Base-by-base conservation (phyloP, 176 grass and related monocot species). In the Zoysia japonica region DNA sequence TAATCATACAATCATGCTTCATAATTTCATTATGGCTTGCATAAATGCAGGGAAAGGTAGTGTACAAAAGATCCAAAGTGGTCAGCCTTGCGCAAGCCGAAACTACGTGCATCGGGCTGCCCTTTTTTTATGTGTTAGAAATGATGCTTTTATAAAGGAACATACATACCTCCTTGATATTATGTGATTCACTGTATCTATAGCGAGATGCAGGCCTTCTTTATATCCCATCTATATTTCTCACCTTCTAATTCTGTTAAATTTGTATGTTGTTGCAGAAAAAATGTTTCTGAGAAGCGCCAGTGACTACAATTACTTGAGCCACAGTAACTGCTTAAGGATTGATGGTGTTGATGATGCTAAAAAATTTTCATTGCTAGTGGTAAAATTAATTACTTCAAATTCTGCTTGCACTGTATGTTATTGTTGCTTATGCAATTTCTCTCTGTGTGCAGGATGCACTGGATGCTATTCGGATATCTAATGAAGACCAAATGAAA, bases 291-390 rank as follows among this genome's bases (percentile, higher is more conserved):
- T 99, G 74, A 99, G 80, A 86, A 85, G 82, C n/a, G 92, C 84
- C 39, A 78, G 52, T 70, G 80, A 93, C 57, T 99, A 95, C 72
- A 91, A 91, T 70, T 99, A 99, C 86, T 80, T 99, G 81, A 99
- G 88, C 80, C 92, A 95, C 86, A 88, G 92, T 70, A 74, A 71
- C 87, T 95, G 96, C 82, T 93, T 89, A 80, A 89, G 53, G 91
- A 95, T 99, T 44, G 78, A 87, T 54, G 92, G 90, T 55, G 88
- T 99, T 80, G 86, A 99, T 80, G 96, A 99, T 86, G 84, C 90
- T 74, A 88, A 92, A 75, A 88, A 81, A 39, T 95, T 93, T 87
- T 84, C 70, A 6, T 61, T 79, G 61, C 81, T 99, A 76, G 74
- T 76, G 88, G 96, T 99, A 99, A 87, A 73, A 47, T 35, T 38